Conservation (phyloP, 2,329 filamentous ascomycete species). For the Fulvia fulva region DNA sequence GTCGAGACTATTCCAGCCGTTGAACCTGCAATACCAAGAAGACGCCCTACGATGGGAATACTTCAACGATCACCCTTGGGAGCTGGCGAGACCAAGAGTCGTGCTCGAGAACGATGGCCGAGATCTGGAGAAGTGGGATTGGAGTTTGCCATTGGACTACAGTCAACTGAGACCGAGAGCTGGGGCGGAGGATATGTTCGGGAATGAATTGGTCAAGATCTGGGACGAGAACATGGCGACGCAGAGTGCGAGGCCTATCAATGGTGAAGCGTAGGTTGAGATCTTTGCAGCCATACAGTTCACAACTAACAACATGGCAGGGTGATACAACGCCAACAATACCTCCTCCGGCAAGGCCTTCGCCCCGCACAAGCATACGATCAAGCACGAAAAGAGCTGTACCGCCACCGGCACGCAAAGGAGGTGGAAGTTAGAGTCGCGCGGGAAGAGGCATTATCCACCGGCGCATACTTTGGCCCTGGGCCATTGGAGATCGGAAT, state of each 20-base stretch:
- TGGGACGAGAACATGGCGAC: conserved; percentile 47
- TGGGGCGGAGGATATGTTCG: conserved; percentile 13
- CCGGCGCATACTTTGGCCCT: conserved; percentile 86
- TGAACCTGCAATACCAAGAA: conserved; percentile 74
- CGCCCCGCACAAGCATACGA: conserved; percentile 70
- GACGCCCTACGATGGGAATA: conserved; percentile 77
- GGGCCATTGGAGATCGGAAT: conserved; percentile 70
- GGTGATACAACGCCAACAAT: conserved; percentile 87
- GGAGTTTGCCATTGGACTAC: conserved; percentile 53
- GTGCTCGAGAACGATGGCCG: conserved; percentile 82
- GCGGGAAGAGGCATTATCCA: conserved; percentile 77
- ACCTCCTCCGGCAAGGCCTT: conserved; percentile 61
- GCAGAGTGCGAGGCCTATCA: conserved; percentile 71
- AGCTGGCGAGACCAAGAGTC: conserved; percentile 81
- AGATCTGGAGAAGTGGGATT: conserved; percentile 72
- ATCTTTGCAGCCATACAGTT: not conserved
- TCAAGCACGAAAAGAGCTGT: conserved; percentile 82
- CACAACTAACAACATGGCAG: conserved; percentile 45
- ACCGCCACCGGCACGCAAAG: conserved; percentile 73
- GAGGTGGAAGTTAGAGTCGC: conserved; percentile 81
- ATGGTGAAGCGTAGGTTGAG: conserved; percentile 50
- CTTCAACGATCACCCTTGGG: conserved; percentile 95
- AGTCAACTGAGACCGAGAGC: conserved; percentile 18
- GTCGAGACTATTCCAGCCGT: conserved; percentile 75
- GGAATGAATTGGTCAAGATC: conserved; percentile 44